Evolutionary conservation across 2,329 filamentous ascomycete genomes (phyloP).

Genomic region (Chrysoporthe cubensis): DNA sequence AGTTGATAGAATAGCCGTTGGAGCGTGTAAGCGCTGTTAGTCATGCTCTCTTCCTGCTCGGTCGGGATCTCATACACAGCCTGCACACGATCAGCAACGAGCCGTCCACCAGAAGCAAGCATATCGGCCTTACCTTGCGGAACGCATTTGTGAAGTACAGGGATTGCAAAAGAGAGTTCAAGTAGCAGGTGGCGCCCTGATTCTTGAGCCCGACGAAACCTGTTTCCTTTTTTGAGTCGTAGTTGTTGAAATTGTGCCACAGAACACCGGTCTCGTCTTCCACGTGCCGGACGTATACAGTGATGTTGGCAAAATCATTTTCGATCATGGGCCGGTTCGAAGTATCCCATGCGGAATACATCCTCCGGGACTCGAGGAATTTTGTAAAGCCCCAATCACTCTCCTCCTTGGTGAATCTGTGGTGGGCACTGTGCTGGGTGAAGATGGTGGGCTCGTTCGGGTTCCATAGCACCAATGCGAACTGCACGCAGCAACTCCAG

Average conservation of each 20-base stretch:
- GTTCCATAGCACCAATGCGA: constrained; percentile 93
- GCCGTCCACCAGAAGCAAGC: constrained; percentile 22
- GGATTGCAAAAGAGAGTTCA: constrained; percentile 83
- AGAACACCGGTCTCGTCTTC: constrained; percentile 87
- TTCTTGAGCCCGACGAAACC: constrained; percentile 97
- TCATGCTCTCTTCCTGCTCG: constrained; percentile 76
- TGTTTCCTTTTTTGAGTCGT: constrained; percentile 99
- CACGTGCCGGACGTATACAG: constrained; percentile 79
- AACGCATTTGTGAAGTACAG: constrained; percentile 91
- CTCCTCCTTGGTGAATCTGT: constrained; percentile 94
- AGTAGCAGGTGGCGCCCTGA: constrained; percentile 89
- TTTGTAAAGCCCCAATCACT: constrained; percentile 99
- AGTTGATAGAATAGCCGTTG: constrained; percentile 94
- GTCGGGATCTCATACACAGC: constrained; percentile 98
- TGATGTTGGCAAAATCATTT: constrained; percentile 77
- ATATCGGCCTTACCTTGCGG: constrained; percentile 69
- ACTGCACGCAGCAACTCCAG: constrained; percentile 97
- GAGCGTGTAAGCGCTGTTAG: constrained; percentile 90
- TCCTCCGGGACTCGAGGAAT: constrained; percentile 84
- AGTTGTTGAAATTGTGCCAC: constrained; percentile 91
- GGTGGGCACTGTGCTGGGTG: constrained; percentile 81
- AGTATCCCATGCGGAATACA: constrained; percentile 82
- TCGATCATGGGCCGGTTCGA: constrained; percentile 73
- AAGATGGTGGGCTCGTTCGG: constrained; percentile 87
- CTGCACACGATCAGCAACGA: constrained; percentile 46